Percentiles rank a stretch among this genome's conserved stretches.
These are phyloP conservation scores for Physaria fendleri DNA, from an alignment of 345 rosid genomes.

Conservation along the genomic window DNA sequence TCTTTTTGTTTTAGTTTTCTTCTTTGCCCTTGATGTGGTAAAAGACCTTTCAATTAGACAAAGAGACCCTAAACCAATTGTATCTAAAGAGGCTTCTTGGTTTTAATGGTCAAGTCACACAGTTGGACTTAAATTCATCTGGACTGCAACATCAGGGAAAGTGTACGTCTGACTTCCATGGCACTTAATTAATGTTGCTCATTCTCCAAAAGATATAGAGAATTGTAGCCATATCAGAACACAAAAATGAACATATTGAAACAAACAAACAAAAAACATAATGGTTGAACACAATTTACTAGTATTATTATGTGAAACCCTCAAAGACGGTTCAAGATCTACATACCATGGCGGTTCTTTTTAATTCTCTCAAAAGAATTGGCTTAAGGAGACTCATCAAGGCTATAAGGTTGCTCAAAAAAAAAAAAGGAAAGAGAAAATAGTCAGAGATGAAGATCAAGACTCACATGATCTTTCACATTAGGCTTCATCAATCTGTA, in stretches of 20 bases:
- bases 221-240: constrained; percentile 17
- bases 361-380: neutral
- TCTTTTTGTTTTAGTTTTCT: constrained; percentile 19
- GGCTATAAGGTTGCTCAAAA: constrained; percentile 4
- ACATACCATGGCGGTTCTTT: constrained; percentile 9
- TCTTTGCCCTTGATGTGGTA: constrained; percentile 18
- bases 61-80: constrained; percentile 5
- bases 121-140: constrained; percentile 16
- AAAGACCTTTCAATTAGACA: neutral
- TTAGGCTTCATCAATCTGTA: constrained; percentile 37
- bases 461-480: constrained; percentile 80
- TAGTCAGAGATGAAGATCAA: constrained; percentile 87
- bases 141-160: constrained; percentile 18
- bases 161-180: constrained; percentile 24
- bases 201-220: neutral
- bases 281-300: neutral
- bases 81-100: constrained; percentile 3
- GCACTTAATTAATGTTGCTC: constrained; percentile 17
- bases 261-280: neutral
- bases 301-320: constrained; percentile 2
- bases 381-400: constrained; percentile 18
- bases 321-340: constrained; percentile 15
- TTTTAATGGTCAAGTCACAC: neutral
- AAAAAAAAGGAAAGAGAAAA: neutral
- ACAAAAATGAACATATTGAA: constrained; percentile 9